Percentiles rank a stretch among this genome's conserved stretches.
phyloP scores from a whole-genome alignment of 164 flowering plant species.

The Tinospora cordifolia region DNA sequence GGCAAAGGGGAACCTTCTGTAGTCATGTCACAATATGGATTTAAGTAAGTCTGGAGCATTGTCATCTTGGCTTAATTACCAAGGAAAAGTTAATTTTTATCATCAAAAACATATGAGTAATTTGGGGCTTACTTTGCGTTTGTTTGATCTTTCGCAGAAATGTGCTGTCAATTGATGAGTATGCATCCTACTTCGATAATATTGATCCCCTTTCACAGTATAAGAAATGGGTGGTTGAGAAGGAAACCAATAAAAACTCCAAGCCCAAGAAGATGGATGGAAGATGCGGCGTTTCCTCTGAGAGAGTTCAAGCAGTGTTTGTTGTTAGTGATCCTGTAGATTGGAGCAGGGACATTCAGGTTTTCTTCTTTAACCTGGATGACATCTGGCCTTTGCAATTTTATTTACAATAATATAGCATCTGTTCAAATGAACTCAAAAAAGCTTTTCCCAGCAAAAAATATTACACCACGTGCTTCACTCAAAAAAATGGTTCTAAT shows the following conservation, averaged over 20 bases:
- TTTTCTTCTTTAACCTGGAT: constrained; percentile 15
- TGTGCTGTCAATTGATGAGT: constrained; percentile 73
- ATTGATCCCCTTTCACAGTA: constrained; percentile 73
- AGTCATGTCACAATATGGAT: constrained; percentile 84
- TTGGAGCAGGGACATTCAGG: constrained; percentile 96
- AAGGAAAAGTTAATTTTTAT: neutral
- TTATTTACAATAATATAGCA: neutral
- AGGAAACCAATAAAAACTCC: constrained; percentile 9
- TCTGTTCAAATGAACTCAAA: too few species aligned
- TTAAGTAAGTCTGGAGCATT: constrained; percentile 42
- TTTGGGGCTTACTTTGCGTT: neutral
- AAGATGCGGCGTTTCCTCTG: constrained; percentile 26
- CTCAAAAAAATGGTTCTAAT: too few species aligned
- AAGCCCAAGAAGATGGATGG: constrained; percentile 7
- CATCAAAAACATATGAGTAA: neutral
- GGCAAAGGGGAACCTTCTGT: constrained; percentile 90
- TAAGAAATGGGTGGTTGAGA: constrained; percentile 46
- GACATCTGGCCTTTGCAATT: neutral
- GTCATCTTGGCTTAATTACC: neutral
- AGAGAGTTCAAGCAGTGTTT: constrained; percentile 67
- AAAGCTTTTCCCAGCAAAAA: too few species aligned
- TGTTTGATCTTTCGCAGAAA: constrained; percentile 39
- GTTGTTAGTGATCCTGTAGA: constrained; percentile 86
- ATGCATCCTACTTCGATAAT: constrained; percentile 59
- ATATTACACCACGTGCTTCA: too few species aligned